Evolutionary conservation across 352 stramenopile genomes (phyloP).

Genomic region (Blastocystis hominis): DNA sequence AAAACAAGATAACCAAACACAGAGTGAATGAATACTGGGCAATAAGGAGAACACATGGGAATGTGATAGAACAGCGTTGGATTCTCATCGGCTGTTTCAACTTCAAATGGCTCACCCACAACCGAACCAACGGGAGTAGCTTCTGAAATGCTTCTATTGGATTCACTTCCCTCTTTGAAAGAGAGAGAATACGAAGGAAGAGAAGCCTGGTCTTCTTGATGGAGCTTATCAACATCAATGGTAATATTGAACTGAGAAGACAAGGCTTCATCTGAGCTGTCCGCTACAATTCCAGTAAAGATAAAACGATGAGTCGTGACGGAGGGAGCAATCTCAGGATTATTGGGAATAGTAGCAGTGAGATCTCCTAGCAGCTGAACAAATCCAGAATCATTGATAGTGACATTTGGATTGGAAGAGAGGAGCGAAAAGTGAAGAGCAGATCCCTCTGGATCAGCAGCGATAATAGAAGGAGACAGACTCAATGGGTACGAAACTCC

Average conservation of each 20-base stretch:
- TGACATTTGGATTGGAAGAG: background rate
- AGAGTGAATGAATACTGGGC: slow-evolving; percentile 2
- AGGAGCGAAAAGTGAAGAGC: background rate
- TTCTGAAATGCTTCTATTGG: background rate
- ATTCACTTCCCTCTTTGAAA: background rate
- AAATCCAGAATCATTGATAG: background rate
- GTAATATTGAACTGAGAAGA: background rate
- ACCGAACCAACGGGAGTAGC: background rate
- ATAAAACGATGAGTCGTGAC: background rate
- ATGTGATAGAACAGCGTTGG: background rate
- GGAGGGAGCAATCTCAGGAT: background rate
- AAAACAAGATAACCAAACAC: background rate
- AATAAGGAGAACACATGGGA: background rate
- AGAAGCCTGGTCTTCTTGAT: background rate
- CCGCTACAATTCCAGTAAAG: background rate
- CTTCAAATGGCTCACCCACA: background rate
- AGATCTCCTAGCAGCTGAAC: background rate
- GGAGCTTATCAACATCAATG: background rate
- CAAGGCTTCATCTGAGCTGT: background rate
- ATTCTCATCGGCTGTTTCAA: background rate
- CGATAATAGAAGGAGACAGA: background rate
- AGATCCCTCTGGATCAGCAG: slow-evolving; percentile 11
- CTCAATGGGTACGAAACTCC: background rate
- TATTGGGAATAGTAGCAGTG: background rate
- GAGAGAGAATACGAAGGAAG: background rate